These are phyloP conservation scores for Phaeoacremonium minimum DNA, from an alignment of 2,329 filamentous ascomycete genomes.

Conservation along the genomic window DNA sequence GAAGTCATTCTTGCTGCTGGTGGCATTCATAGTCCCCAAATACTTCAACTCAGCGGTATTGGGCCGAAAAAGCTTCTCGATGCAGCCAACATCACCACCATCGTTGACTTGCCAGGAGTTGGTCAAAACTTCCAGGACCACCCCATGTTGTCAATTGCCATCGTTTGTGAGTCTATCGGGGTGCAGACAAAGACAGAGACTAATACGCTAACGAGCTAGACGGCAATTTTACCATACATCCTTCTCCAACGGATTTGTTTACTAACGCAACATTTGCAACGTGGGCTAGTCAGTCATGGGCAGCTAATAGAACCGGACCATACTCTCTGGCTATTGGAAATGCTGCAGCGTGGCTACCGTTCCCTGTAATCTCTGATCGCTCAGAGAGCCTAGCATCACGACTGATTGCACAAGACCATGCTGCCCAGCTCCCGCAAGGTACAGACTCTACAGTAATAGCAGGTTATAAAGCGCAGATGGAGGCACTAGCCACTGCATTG, in stretches of 20 bases:
- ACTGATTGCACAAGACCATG: conserved; percentile 24
- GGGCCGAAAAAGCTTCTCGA: conserved; percentile 35
- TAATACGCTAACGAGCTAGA: no score
- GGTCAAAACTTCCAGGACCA: conserved; percentile 47
- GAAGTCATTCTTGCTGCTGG: conserved; percentile 41
- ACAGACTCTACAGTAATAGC: conserved; percentile 25
- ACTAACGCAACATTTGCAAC: conserved; percentile 10
- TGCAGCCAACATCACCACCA: conserved; percentile 31
- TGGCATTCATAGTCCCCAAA: conserved; percentile 30
- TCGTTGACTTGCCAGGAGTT: conserved; percentile 39
- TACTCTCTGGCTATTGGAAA: conserved; percentile 27
- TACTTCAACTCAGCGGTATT: conserved; percentile 30
- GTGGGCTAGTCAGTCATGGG: conserved; percentile 22
- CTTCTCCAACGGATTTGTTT: conserved; percentile 5
- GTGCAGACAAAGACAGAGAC: no score
- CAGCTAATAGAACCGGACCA: conserved; percentile 21
- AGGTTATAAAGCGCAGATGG: conserved; percentile 32
- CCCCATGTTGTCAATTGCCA: conserved; percentile 20
- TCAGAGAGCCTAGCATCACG: conserved; percentile 24
- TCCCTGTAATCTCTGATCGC: conserved; percentile 25
- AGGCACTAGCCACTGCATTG: conserved; percentile 25
- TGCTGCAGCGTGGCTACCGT: conserved; percentile 27
- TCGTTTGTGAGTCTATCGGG: conserved; percentile 16
- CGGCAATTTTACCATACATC: conserved; percentile 16
- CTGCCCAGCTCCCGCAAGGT: conserved; percentile 22